Percentiles rank a stretch among this genome's conserved stretches.
These are phyloP conservation scores for Neurospora intermedia DNA, from an alignment of 495 filamentous ascomycete genomes.

Conservation along the genomic window DNA sequence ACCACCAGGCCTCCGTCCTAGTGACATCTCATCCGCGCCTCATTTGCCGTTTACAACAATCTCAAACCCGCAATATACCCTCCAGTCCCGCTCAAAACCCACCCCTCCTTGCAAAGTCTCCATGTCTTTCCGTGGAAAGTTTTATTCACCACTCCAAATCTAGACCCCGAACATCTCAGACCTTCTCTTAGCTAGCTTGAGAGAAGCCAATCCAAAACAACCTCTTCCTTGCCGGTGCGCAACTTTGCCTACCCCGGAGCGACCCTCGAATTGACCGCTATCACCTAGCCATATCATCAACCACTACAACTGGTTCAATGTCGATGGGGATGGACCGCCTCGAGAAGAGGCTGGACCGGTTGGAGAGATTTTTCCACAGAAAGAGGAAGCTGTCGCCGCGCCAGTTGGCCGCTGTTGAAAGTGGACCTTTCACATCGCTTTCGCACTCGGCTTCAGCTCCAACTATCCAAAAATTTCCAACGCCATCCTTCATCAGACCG, in stretches of 20 bases:
- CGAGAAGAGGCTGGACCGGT: constrained; percentile 16
- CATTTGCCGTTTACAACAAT: constrained; percentile 4
- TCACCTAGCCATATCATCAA: not conserved
- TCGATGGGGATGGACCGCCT: constrained; percentile 12
- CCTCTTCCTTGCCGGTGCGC: not conserved
- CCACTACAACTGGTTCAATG: constrained; percentile 6
- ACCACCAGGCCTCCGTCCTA: not conserved
- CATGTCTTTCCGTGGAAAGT: not conserved
- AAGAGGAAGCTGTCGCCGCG: constrained; percentile 10
- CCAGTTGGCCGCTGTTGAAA: not conserved
- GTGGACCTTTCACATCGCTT: not conserved
- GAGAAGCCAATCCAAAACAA: not conserved
- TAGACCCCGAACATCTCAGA: not conserved
- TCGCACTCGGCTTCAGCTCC: constrained; percentile 1
- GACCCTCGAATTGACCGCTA: not conserved
- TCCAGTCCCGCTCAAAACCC: not conserved
- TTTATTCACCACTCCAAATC: not conserved
- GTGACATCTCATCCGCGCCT: not conserved
- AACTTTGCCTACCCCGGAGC: not conserved
- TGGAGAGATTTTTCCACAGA: constrained; percentile 23
- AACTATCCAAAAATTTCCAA: constrained; percentile 24
- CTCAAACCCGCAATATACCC: constrained; percentile 5
- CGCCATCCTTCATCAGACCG: constrained; percentile 37
- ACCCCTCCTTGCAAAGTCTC: not conserved
- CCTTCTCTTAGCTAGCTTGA: not conserved